Percentiles rank a stretch among this genome's conserved stretches.
phyloP scores from a whole-genome alignment of 2,329 filamentous ascomycete species.

The Ascocoryne sarcoides region DNA sequence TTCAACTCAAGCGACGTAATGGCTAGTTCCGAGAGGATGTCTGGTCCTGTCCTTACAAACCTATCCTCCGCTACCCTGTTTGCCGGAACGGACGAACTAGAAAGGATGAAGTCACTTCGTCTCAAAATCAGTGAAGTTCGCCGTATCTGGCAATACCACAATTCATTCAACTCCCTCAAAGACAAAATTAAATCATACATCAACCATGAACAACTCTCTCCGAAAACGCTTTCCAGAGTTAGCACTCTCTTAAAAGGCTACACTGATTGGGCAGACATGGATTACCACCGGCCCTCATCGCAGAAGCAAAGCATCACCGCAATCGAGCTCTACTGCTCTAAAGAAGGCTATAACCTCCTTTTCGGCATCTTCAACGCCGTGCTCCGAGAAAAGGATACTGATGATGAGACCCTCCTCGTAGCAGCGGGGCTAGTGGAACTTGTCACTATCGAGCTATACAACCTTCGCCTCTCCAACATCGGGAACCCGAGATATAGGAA shows the following conservation, averaged over 20 bases:
- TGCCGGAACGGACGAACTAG: background rate
- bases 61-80: background rate
- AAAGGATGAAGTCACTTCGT: conserved; percentile 1
- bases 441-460: conserved; percentile 2
- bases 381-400: conserved; percentile 1
- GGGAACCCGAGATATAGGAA: conserved; percentile 1
- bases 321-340: conserved; percentile 1
- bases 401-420: background rate
- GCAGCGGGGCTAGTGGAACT: conserved; percentile 1
- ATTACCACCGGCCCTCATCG: background rate
- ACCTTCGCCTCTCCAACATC: conserved; percentile 1
- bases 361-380: conserved; percentile 1
- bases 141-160: background rate
- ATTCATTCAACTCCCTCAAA: background rate
- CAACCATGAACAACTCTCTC: background rate
- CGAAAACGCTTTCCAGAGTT: background rate
- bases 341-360: conserved; percentile 2
- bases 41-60: background rate
- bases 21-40: background rate
- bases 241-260: background rate
- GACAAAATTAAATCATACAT: background rate
- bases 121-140: conserved; percentile 1
- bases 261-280: conserved; percentile 1
- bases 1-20: no score
- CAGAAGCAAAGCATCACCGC: background rate